Evolutionary conservation across 192 early-diverging fungal genomes (phyloP).

Genomic region (Backusella liffmaniae): DNA sequence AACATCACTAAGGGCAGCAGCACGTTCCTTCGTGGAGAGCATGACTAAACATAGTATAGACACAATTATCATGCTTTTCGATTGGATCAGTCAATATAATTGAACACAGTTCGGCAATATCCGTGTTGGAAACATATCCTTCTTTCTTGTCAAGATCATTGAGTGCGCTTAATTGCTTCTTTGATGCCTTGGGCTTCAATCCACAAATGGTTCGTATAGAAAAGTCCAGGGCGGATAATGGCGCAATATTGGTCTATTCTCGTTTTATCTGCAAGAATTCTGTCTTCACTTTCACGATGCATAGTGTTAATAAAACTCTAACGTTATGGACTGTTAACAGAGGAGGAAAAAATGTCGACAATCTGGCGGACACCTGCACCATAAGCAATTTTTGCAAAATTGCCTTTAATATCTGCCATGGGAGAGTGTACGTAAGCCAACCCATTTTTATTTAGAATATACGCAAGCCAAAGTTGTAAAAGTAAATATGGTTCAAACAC

Average conservation of each 20-base stretch:
- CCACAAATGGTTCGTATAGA: neutral
- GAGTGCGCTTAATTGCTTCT: neutral
- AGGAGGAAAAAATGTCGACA: conserved; percentile 21
- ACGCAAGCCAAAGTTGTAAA: neutral
- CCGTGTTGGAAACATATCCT: neutral
- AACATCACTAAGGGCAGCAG: neutral
- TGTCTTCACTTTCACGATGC: neutral
- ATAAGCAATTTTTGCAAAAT: conserved; percentile 11
- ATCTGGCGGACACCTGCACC: conserved; percentile 28
- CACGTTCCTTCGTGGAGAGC: neutral
- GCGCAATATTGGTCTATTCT: neutral
- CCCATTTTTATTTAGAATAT: neutral
- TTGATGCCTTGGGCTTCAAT: neutral
- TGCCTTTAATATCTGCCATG: neutral
- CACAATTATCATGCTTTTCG: neutral
- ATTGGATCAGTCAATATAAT: neutral
- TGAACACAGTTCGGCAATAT: neutral
- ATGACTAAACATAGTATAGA: neutral
- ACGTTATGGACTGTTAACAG: neutral
- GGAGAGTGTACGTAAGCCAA: neutral
- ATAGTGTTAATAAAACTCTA: neutral
- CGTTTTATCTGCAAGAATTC: neutral
- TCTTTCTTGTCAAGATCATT: neutral
- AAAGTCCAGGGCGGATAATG: neutral
- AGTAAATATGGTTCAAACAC: neutral